Evolutionary conservation across 345 rosid genomes (phyloP).

Genomic region (Erodium maritimum): DNA sequence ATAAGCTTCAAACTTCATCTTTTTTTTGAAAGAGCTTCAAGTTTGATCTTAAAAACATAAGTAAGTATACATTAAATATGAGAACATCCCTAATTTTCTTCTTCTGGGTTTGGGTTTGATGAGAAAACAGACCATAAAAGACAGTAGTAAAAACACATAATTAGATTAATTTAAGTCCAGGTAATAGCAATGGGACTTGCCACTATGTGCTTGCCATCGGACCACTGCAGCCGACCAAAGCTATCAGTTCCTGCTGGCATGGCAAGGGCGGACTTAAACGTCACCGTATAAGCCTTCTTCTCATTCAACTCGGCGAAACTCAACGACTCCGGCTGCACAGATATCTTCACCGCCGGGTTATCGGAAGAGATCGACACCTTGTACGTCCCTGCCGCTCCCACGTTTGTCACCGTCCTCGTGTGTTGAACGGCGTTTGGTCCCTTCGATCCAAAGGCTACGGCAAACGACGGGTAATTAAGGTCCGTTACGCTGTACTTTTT

Average conservation of each 20-base stretch:
- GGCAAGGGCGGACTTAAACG: slow-evolving; percentile 40
- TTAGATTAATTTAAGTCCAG: slow-evolving; percentile 60
- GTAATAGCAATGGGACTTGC: slow-evolving; percentile 73
- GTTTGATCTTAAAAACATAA: no score
- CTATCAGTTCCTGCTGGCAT: slow-evolving; percentile 24
- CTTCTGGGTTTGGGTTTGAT: no score
- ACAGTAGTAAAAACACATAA: no score
- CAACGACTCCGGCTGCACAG: slow-evolving; percentile 54
- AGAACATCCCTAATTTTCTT: no score
- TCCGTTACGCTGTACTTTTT: slow-evolving; percentile 33
- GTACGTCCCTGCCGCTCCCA: slow-evolving; percentile 51
- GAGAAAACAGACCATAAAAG: no score
- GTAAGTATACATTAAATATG: no score
- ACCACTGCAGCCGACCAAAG: slow-evolving; percentile 61
- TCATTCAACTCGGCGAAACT: slow-evolving; percentile 43
- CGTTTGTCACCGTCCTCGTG: slow-evolving; percentile 59
- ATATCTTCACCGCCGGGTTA: slow-evolving; percentile 30
- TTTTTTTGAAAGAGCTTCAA: no score
- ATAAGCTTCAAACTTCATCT: no score
- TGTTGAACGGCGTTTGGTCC: slow-evolving; percentile 26
- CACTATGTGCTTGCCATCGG: slow-evolving; percentile 64
- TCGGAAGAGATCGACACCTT: slow-evolving; percentile 31
- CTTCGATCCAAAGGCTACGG: slow-evolving; percentile 29
- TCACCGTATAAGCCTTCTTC: slow-evolving; percentile 58
- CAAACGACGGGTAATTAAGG: slow-evolving; percentile 77